Evolutionary conservation across 345 rosid species (phyloP), one percentile per base, ranked within the genome.

Genomic region (Erodium maritimum): DNA sequence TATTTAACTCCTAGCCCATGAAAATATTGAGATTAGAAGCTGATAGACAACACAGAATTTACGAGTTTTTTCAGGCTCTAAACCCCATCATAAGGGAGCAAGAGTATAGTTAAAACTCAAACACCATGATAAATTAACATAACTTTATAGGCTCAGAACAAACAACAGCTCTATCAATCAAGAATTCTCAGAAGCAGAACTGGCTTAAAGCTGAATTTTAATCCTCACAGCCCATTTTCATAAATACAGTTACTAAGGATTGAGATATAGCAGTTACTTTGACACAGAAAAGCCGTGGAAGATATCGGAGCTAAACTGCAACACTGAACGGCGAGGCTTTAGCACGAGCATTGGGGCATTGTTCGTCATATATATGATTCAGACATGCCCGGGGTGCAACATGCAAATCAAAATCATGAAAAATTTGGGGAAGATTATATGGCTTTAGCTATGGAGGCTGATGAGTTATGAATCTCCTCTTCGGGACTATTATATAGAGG

Each of bases 141-240:
- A 37, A 5, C 4, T 37, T 37, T 37, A 6, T 11, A 5, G 14
- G 86, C 95, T 83, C 90, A 79, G 94, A 75, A 9, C 34, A 55
- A 34, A 53, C 51, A 57, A 71, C 95, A 83, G 89, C 90, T 83
- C 71, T 78, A 56, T 84, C 91, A 18, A 88, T 88, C 97, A 91
- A 66, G 91, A 82, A 81, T 77, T 82, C 54, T 91, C 97, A 67
- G 97, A 78, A 85, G 97, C 96, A 91, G 91, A 87, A 91, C 97
- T 85, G 96, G 91, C 95, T 63, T 81, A 53, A 20, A 58, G 52
- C 42, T 20, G 8, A 58, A 25, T 13, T 23, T 65, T 17, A 2
- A 62, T 1, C 42, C 1, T 2, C 7, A 52, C 50, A 25, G 18
- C 1, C 33, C 33, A 25, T 25, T 25, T 25, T 7, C 33, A 3